Conservation (phyloP, 176 grass and related monocot species). For the Bonia amplexicaulis region DNA sequence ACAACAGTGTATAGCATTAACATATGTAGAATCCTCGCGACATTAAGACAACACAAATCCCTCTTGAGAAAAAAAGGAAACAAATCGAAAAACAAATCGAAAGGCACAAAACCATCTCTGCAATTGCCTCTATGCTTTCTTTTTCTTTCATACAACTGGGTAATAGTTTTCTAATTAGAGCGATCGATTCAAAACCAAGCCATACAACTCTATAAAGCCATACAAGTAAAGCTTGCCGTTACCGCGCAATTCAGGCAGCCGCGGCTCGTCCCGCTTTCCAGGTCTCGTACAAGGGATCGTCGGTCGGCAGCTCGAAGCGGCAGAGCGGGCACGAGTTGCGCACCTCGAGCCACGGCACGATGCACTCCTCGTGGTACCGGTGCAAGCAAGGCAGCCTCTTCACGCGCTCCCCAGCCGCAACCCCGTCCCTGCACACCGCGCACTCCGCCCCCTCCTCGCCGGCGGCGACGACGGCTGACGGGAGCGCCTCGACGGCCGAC, state of each 20-base stretch:
- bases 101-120: constrained; percentile 23
- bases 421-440: constrained; percentile 67
- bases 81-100: background rate
- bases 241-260: background rate
- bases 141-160: constrained; percentile 24
- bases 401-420: constrained; percentile 44
- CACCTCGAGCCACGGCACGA: constrained; percentile 78
- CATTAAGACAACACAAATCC: background rate
- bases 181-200: constrained; percentile 12
- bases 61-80: constrained; percentile 12
- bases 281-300: constrained; percentile 74
- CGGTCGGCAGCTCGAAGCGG: constrained; percentile 81
- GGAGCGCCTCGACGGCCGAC: constrained; percentile 49
- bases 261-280: constrained; percentile 38
- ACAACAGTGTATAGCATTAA: constrained; percentile 10
- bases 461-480: constrained; percentile 30
- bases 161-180: background rate
- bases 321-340: constrained; percentile 94
- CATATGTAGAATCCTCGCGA: background rate
- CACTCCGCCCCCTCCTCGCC: constrained; percentile 52
- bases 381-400: constrained; percentile 81
- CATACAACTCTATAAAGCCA: constrained; percentile 25
- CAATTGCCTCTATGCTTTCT: constrained; percentile 30
- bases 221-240: background rate
- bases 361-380: constrained; percentile 82